phyloP scores from a whole-genome alignment of 2,329 filamentous ascomycete genomes.

The Colletotrichum euphorbiae region DNA sequence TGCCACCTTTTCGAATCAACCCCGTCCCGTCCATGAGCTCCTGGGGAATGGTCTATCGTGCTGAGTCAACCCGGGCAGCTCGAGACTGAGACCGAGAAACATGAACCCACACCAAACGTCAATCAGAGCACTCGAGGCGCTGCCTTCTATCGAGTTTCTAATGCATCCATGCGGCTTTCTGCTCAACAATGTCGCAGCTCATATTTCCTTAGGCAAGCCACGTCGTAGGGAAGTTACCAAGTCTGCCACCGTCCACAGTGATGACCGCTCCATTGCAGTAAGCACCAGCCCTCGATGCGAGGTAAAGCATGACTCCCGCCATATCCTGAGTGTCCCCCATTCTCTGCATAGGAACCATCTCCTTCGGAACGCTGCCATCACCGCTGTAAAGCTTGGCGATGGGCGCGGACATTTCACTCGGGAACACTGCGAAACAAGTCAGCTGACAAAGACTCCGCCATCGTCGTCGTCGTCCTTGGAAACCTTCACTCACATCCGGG shows the following conservation, averaged over 20 bases:
- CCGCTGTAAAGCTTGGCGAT: conserved; percentile 56
- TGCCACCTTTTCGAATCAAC: too few relatives aligned
- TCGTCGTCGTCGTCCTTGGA: neutral
- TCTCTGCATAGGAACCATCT: conserved; percentile 67
- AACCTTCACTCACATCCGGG: conserved; percentile 58
- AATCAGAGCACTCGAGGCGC: too few relatives aligned
- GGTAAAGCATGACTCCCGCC: conserved; percentile 72
- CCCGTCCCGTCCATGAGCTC: too few relatives aligned
- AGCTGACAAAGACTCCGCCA: conserved; percentile 21
- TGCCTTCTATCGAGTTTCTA: too few relatives aligned
- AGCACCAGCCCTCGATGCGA: conserved; percentile 72
- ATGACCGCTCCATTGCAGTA: conserved; percentile 74
- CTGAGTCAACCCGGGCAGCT: too few relatives aligned
- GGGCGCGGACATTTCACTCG: conserved; percentile 68
- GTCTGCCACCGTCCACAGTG: conserved; percentile 71
- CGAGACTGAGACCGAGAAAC: too few relatives aligned
- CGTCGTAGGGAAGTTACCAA: conserved; percentile 66
- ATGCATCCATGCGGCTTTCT: too few relatives aligned
- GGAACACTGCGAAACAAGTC: conserved; percentile 59
- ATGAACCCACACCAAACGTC: too few relatives aligned
- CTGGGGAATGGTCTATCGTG: too few relatives aligned
- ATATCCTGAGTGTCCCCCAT: conserved; percentile 71
- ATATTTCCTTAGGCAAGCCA: neutral
- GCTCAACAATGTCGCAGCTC: too few relatives aligned
- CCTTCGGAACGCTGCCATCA: conserved; percentile 51